Base-by-base conservation (phyloP, 345 rosid genomes). In the Noccaea bulbosa region DNA sequence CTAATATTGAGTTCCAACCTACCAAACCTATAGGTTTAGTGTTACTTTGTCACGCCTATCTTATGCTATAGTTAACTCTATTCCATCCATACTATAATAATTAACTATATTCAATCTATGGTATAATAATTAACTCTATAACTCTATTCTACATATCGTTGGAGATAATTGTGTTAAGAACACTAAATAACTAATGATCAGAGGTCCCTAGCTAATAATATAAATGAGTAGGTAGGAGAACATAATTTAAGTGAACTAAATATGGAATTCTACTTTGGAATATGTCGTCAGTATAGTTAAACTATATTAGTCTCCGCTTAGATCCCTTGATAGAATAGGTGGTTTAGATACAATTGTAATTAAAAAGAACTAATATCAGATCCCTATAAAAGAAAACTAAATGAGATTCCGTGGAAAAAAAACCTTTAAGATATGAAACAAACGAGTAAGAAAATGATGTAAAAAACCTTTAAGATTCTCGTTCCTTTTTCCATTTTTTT, bases 21-120 rank as follows among this genome's bases (percentile, higher is more conserved):
- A 71, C 51, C 74, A 60, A 60, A 70, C 60, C 74, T 60, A 48
- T 48, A 27, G 38, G 37, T 60, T 41, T 46, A 40, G 7, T 48
- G 48, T 38, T 27, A 37, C 33, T 59, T 70, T 58, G 74, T 15
- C 32, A 48, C 48, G 59, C 50, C 73, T 37, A 33, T 43, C 30
- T 6, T 30, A 43, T 67, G 33, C 35, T 17, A 67, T 40, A 52
- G 24, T 46, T 33, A 30, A 33, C 1, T 40, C 50, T 14, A 45
- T 11, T 32, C 17, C 34, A 66, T 35, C 11, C 34, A 65, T 49
- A 32, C 17, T 64, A 47, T 34, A 63, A 67, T 40, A 52, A 39
- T 46, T 33, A 30, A 33, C 1, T 40, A 40, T 14, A 45, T 11
- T 32, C 12, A 33, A 52, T 35, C 15, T 48, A 65, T 50, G 35